These are phyloP conservation scores for Warburgia ugandensis DNA, from an alignment of 164 flowering plant species.

Conservation along the genomic window DNA sequence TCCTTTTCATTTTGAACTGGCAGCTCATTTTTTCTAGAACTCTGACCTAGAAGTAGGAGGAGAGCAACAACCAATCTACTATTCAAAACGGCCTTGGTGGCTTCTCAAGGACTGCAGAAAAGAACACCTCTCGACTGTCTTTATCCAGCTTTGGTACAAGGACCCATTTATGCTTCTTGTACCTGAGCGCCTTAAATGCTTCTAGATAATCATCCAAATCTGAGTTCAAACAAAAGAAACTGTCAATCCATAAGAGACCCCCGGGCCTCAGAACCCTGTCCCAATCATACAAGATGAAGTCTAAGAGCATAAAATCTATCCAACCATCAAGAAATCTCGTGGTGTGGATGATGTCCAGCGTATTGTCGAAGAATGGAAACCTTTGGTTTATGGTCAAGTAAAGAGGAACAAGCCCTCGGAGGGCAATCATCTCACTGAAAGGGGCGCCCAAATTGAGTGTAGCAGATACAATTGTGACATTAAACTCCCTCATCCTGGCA, in stretches of 20 bases:
- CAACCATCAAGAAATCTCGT: slow-evolving; percentile 66
- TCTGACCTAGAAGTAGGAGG: too few relatives aligned
- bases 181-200: slow-evolving; percentile 40
- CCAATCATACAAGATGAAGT: slow-evolving; percentile 55
- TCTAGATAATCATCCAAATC: slow-evolving; percentile 52
- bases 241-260: slow-evolving; percentile 63
- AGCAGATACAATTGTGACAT: slow-evolving; percentile 54
- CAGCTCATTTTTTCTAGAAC: too few relatives aligned
- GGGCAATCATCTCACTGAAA: slow-evolving; percentile 57
- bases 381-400: slow-evolving; percentile 61
- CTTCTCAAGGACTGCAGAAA: slow-evolving; percentile 57
- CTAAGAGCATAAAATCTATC: slow-evolving; percentile 53
- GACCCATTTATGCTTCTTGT: slow-evolving; percentile 52
- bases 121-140: slow-evolving; percentile 40
- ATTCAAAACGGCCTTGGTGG: slow-evolving; percentile 44
- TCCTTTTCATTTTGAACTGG: too few relatives aligned
- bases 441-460: slow-evolving; percentile 67
- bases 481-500: slow-evolving; percentile 60
- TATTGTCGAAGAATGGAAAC: slow-evolving; percentile 68
- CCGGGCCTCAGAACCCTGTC: slow-evolving; percentile 66
- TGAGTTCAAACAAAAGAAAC: slow-evolving; percentile 54
- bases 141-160: slow-evolving; percentile 47
- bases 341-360: slow-evolving; percentile 59
- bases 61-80: neutral
- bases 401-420: slow-evolving; percentile 55